Evolutionary conservation across 1,284 basidiomycete species (phyloP), one percentile per base, ranked within the genome.

Genomic region (Puccinia brachypodii): DNA sequence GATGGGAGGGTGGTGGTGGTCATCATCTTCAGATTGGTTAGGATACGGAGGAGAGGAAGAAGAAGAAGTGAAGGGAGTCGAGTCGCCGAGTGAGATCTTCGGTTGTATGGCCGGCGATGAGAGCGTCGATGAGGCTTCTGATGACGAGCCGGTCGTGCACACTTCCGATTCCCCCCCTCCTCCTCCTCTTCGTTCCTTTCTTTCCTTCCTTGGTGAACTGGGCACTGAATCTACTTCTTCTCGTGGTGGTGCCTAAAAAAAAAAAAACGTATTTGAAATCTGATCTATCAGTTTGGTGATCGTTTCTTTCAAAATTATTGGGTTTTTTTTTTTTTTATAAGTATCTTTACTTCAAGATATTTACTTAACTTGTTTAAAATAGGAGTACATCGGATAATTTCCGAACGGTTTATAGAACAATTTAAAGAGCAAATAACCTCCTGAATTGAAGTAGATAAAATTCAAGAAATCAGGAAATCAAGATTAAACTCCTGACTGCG

Each of bases 391-490:
- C 16, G 77, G 77, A 72, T 80, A 80, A 64, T 71, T 62, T 19
- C 77, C 77, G 53, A 80, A 80, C 7, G 77, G 77, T 50, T 80
- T 80, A 8, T 69, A 53, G 56, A 80, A 80, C 14, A 80, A 2
- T 62, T 80, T 80, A 38, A 80, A 80, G 1, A 80, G 36, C 42
- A 80, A 50, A 80, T 80, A 80, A 50, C 77, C 53, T 71, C 77
- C 77, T 80, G 33, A 64, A 38, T 14, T n/a, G n/a, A n/a, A n/a
- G n/a, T n/a, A n/a, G n/a, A n/a, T n/a, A n/a, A n/a, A n/a, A n/a
- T n/a, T n/a, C n/a, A n/a, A n/a, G n/a, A 74, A 25, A 16, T 56
- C 9, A 36, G 31, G 13, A 33, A 7, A 56, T 58, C 47, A 56
- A 36, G 0, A 74, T 56, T 53, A 3, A 0, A n/a, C n/a, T n/a